Percentiles rank a stretch among this genome's conserved stretches.
Conservation (phyloP, 805 yeast species). For the Saturnispora kantuleensis region DNA sequence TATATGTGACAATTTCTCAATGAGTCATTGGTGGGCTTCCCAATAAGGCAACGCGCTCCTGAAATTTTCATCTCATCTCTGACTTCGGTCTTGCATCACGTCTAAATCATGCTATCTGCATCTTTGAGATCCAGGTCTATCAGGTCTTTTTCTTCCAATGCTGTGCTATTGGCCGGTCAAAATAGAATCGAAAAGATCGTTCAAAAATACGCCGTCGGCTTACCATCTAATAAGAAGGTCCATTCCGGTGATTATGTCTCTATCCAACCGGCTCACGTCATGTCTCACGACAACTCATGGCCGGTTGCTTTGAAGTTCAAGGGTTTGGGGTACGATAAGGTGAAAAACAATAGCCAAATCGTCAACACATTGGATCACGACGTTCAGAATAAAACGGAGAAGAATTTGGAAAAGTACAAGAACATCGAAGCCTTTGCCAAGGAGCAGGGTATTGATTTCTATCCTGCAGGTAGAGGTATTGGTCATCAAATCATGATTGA, state of each 20-base stretch:
- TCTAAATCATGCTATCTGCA: background rate
- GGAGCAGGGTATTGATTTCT: slow-evolving; percentile 88
- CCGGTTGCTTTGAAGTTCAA: slow-evolving; percentile 95
- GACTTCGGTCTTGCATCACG: too few species aligned
- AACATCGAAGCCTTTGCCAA: slow-evolving; percentile 87
- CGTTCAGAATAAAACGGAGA: slow-evolving; percentile 86
- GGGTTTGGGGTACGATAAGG: slow-evolving; percentile 83
- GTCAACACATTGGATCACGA: slow-evolving; percentile 97
- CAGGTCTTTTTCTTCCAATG: slow-evolving; percentile 1
- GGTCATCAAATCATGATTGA: slow-evolving; percentile 99
- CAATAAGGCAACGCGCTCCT: slow-evolving; percentile 7
- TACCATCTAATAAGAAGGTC: slow-evolving; percentile 66
- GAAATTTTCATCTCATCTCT: background rate
- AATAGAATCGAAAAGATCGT: slow-evolving; percentile 93
- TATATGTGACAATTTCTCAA: slow-evolving; percentile 3
- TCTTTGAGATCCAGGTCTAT: background rate
- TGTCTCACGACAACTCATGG: slow-evolving; percentile 99
- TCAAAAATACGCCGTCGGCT: slow-evolving; percentile 83
- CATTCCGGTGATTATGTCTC: slow-evolving; percentile 91
- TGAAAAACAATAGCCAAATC: slow-evolving; percentile 80
- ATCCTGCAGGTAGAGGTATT: slow-evolving; percentile 98
- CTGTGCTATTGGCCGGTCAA: slow-evolving; percentile 40
- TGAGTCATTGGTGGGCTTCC: slow-evolving; percentile 9
- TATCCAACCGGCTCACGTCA: slow-evolving; percentile 91
- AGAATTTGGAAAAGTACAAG: slow-evolving; percentile 75